Evolutionary conservation across 495 filamentous ascomycete species (phyloP).

Genomic region (Sphaerosporella brunnea): DNA sequence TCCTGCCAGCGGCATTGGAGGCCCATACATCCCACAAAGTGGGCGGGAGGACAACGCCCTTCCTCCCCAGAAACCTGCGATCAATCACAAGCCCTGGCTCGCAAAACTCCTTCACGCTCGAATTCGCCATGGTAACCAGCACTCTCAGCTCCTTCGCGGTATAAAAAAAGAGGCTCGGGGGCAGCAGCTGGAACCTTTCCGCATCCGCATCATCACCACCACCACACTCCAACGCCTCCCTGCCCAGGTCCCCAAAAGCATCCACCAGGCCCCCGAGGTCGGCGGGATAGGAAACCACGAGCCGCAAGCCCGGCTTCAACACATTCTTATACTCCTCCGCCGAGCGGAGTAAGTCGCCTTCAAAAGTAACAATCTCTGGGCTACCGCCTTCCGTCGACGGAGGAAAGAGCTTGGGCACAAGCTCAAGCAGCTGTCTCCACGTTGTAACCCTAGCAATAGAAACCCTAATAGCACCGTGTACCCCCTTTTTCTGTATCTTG

Average conservation of each 20-base stretch:
- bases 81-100: background rate
- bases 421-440: background rate
- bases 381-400: background rate
- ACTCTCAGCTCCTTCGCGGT: background rate
- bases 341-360: background rate
- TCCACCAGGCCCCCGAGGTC: background rate
- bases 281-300: background rate
- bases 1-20: no score
- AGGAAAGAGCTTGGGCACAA: background rate
- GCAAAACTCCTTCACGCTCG: background rate
- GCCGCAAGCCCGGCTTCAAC: background rate
- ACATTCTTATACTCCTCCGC: background rate
- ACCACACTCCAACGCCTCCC: conserved; percentile 16
- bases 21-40: no score
- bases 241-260: background rate
- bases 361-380: background rate
- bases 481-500: background rate
- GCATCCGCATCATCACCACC: background rate
- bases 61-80: background rate
- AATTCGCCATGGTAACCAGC: background rate
- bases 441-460: background rate
- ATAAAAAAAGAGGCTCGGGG: background rate
- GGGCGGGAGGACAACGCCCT: no score
- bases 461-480: background rate
- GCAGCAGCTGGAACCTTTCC: background rate